These are phyloP conservation scores for Leptodermis oblonga DNA, from an alignment of 257 asterid species.

Conservation along the genomic window DNA sequence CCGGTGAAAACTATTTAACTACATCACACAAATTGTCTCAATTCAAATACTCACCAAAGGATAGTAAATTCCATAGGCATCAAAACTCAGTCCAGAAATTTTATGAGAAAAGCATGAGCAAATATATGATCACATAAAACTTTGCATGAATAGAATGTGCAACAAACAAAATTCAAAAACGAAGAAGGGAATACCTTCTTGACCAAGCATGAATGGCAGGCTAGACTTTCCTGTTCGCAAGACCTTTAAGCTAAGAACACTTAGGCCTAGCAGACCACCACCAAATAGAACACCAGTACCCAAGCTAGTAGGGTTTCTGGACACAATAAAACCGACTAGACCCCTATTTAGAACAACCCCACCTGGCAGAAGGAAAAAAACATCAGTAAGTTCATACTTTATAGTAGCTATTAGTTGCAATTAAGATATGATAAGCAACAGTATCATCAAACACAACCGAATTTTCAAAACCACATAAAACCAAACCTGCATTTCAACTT, in stretches of 20 bases:
- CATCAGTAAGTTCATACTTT: background rate
- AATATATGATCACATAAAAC: background rate
- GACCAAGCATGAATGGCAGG: constrained; percentile 84
- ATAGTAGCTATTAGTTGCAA: background rate
- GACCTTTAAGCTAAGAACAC: constrained; percentile 73
- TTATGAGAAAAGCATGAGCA: background rate
- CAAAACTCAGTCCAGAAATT: background rate
- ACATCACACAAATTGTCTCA: background rate
- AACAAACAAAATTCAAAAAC: background rate
- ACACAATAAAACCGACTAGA: constrained; percentile 63
- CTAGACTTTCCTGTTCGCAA: constrained; percentile 94
- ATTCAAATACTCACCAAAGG: background rate
- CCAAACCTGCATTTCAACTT: background rate
- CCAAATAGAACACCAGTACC: constrained; percentile 68
- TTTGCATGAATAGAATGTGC: background rate
- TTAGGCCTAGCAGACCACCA: constrained; percentile 77
- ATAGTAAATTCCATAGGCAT: background rate
- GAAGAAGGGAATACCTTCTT: constrained; percentile 63
- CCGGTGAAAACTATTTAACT: background rate
- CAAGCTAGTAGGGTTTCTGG: constrained; percentile 54
- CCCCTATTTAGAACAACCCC: constrained; percentile 79
- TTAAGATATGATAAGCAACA: background rate
- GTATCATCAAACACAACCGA: background rate
- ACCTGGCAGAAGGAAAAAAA: constrained; percentile 43
- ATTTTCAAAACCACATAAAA: background rate